phyloP scores from a whole-genome alignment of 2,329 filamentous ascomycete species.

The Phyllosticta paracitricarpa region DNA sequence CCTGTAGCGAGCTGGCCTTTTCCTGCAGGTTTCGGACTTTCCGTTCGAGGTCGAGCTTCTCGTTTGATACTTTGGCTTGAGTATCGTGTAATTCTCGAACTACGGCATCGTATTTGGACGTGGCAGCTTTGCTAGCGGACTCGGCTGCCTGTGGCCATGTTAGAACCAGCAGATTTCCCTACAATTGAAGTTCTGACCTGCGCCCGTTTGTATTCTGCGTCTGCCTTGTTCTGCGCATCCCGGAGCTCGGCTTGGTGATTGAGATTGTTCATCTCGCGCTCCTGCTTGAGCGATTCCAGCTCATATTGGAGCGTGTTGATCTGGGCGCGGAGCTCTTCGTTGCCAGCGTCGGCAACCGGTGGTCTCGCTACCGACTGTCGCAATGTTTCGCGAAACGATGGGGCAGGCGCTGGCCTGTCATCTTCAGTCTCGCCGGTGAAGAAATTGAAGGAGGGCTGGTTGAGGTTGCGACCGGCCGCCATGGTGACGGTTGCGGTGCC shows the following conservation, averaged over 20 bases:
- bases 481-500: constrained; percentile 2
- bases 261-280: constrained; percentile 68
- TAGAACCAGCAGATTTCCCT: background rate
- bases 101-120: constrained; percentile 45
- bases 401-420: constrained; percentile 20
- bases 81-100: constrained; percentile 45
- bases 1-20: constrained; percentile 61
- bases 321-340: constrained; percentile 80
- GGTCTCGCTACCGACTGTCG: constrained; percentile 32
- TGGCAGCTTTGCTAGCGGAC: constrained; percentile 39
- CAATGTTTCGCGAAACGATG: constrained; percentile 33
- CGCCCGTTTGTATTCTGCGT: constrained; percentile 68
- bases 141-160: constrained; percentile 37
- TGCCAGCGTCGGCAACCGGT: constrained; percentile 31
- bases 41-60: constrained; percentile 46
- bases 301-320: constrained; percentile 82
- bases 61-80: constrained; percentile 45
- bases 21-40: constrained; percentile 51
- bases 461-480: constrained; percentile 20
- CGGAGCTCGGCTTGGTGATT: constrained; percentile 77
- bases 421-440: constrained; percentile 37
- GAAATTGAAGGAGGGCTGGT: constrained; percentile 36
- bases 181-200: constrained; percentile 30
- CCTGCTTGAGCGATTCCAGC: constrained; percentile 75
- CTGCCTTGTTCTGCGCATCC: constrained; percentile 68